Percentiles rank a stretch among this genome's conserved stretches.
phyloP scores from a whole-genome alignment of 805 yeast species.

The Maudiozyma bulderi region DNA sequence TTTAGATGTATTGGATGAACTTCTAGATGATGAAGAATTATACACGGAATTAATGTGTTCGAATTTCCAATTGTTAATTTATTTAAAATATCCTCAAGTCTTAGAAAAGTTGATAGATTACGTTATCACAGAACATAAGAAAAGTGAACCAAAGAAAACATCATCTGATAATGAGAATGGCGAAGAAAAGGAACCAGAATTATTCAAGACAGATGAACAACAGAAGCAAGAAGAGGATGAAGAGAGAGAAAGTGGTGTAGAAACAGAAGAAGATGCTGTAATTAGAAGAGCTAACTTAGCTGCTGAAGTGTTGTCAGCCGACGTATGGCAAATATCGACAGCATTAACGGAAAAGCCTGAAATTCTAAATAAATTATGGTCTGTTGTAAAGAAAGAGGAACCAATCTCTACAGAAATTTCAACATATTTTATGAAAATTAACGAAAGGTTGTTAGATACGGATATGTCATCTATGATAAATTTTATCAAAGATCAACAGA shows the following conservation, averaged over 20 bases:
- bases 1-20: constrained; percentile 39
- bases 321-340: constrained; percentile 89
- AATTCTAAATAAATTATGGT: constrained; percentile 68
- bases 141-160: constrained; percentile 1
- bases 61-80: constrained; percentile 66
- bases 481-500: constrained; percentile 58
- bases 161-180: constrained; percentile 3
- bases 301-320: constrained; percentile 82
- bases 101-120: constrained; percentile 58
- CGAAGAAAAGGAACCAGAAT: constrained; percentile 6
- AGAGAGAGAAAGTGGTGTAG: constrained; percentile 28
- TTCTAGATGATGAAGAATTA: constrained; percentile 67
- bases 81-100: constrained; percentile 69
- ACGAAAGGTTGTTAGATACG: constrained; percentile 82
- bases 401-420: constrained; percentile 70
- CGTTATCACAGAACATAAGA: constrained; percentile 32
- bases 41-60: constrained; percentile 65
- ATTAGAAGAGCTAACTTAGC: constrained; percentile 54
- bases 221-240: constrained; percentile 11
- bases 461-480: constrained; percentile 69
- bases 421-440: constrained; percentile 83
- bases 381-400: constrained; percentile 55
- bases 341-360: constrained; percentile 69
- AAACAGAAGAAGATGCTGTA: constrained; percentile 31
- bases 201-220: constrained; percentile 6